Evolutionary conservation across 805 yeast species (phyloP).

Genomic region (Lachancea thermotolerans): DNA sequence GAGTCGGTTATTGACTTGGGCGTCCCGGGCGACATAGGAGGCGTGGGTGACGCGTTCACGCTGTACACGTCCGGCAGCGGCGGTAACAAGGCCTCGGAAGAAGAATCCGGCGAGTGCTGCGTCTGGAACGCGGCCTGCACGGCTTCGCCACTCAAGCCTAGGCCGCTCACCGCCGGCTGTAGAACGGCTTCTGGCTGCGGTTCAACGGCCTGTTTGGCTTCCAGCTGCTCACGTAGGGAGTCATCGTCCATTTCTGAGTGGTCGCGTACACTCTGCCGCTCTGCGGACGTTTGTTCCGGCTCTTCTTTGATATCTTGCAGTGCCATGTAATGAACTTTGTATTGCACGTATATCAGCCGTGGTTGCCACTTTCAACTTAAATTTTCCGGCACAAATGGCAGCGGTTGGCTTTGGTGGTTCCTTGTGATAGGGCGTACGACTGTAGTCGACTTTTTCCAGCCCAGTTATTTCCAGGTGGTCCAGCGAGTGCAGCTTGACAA

Average conservation of each 20-base stretch:
- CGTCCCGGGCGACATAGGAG: conserved; percentile 2
- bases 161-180: background rate
- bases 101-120: background rate
- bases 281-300: conserved; percentile 1
- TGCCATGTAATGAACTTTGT: conserved; percentile 4
- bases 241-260: no score
- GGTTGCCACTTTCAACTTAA: no score
- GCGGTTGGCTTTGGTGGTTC: background rate
- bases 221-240: no score
- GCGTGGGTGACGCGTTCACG: conserved; percentile 3
- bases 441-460: no score
- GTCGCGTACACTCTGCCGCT: background rate
- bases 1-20: background rate
- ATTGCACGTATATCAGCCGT: background rate
- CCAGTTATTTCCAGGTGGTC: no score
- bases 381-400: background rate
- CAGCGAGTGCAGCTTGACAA: no score
- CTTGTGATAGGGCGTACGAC: background rate
- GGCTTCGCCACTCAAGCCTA: background rate
- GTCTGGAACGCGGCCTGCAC: background rate
- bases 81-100: conserved; percentile 9
- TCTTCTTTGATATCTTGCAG: conserved; percentile 27
- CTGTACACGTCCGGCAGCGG: conserved; percentile 10
- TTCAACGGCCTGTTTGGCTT: background rate
- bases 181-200: background rate